Evolutionary conservation across 306 rosid species (phyloP).

Genomic region (Senna siamea): DNA sequence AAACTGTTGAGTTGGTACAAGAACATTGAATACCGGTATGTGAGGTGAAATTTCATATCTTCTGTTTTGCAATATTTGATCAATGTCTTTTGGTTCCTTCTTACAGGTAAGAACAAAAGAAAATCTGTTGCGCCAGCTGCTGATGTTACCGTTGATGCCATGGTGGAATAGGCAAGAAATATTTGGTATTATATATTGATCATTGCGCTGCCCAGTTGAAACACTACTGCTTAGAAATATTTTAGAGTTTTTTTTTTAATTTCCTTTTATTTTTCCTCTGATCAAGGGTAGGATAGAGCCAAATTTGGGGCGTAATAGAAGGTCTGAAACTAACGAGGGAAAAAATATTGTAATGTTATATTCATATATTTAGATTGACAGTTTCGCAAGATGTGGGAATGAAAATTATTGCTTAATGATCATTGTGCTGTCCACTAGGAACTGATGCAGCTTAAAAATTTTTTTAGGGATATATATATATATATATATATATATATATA

Average conservation of each 20-base stretch:
- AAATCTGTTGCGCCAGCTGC: constrained; percentile 52
- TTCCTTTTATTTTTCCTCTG: neutral
- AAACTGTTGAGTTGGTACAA: neutral
- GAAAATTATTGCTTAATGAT: neutral
- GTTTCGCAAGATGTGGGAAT: neutral
- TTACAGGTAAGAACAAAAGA: constrained; percentile 63
- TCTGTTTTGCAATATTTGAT: constrained; percentile 3
- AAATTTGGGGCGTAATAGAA: neutral
- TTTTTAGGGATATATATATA: too few relatives aligned
- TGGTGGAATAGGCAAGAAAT: constrained; percentile 53
- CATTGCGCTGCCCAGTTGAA: neutral
- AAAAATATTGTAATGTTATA: constrained; percentile 31
- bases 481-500: too few relatives aligned
- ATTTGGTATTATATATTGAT: neutral
- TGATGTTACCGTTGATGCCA: constrained; percentile 54
- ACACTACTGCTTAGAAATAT: neutral
- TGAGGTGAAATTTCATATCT: neutral
- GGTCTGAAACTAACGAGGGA: neutral
- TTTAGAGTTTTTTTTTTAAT: neutral
- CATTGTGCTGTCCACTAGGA: neutral
- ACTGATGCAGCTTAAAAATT: neutral
- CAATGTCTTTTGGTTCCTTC: constrained; percentile 21
- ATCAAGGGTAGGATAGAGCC: constrained; percentile 24
- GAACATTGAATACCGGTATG: neutral
- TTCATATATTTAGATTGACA: constrained; percentile 16